A percentile compares a stretch with the other conserved stretches of the same genome.
Conservation (phyloP, 805 yeast species). For the Teunomyces cretensis region DNA sequence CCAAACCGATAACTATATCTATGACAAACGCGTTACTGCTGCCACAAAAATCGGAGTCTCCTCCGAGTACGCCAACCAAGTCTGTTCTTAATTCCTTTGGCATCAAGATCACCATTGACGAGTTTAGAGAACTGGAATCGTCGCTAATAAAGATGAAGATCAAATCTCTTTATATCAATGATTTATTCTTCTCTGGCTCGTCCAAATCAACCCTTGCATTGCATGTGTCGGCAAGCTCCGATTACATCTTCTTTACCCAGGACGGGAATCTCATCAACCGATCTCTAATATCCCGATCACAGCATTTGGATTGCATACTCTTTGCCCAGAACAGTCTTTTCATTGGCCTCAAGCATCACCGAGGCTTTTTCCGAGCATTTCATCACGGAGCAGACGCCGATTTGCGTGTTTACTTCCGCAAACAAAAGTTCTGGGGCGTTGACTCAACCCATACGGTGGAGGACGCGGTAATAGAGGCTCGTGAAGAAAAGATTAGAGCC, state of each 20-base stretch:
- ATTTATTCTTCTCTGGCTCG: not conserved
- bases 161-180: conserved; percentile 1
- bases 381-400: conserved; percentile 8
- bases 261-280: conserved; percentile 5
- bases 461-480: not conserved
- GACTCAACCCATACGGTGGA: conserved; percentile 2
- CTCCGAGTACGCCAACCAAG: not conserved
- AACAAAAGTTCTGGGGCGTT: conserved; percentile 5
- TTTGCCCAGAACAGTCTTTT: conserved; percentile 7
- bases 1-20: not conserved
- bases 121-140: not conserved
- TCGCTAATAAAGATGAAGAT: not conserved
- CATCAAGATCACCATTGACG: not conserved
- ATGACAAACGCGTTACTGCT: too few relatives aligned
- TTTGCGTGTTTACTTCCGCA: conserved; percentile 6
- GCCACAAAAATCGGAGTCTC: not conserved
- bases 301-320: conserved; percentile 5
- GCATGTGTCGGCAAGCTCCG: conserved; percentile 3
- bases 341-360: conserved; percentile 5
- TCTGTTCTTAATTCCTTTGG: conserved; percentile 1
- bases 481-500: not conserved
- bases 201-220: not conserved
- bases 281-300: conserved; percentile 2
- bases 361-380: conserved; percentile 7
- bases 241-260: conserved; percentile 6